Evolutionary conservation across 768 basidiomycete genomes (phyloP), one percentile per base, ranked within the genome.

Genomic region (Lentinula boryana): DNA sequence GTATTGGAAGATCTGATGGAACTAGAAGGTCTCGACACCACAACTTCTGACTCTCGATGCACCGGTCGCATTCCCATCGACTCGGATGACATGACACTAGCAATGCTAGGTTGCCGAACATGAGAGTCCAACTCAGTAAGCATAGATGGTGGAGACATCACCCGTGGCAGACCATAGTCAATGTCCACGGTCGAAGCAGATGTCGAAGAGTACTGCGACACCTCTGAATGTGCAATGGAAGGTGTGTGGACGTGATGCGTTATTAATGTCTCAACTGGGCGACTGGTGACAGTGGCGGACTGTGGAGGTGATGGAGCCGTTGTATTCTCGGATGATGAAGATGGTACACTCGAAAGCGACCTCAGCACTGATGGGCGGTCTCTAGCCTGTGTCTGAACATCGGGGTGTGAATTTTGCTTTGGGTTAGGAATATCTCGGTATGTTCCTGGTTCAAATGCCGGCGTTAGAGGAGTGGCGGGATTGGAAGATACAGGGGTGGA

Each of bases 321-420:
- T 23, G 12, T 8, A n/a, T 5, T 40, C 18, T 40, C 38, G 4
- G 40, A 31, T 41, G 18, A 6, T 2, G 55, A 27, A 13, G n/a
- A 15, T 32, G 13, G 27, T 4, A 21, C 27, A 31, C 12, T 35
- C 4, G 27, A 16, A 40, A 36, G 23, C 12, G 55, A 27, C n/a
- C 27, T 56, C 18, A 40, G 43, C 36, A 43, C 16, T 9, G 38
- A 3, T 16, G 32, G 13, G 12, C 40, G 55, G 3, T 54, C 53
- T 38, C 16, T 33, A 38, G 15, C 50, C n/a, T 41, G 66, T 36
- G n/a, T 67, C 66, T 13, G 71, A 65, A 5, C 68, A 53, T 36
- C 66, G 66, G 23, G 64, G 60, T 15, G 69, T 70, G 0, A 71
- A 68, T 5, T 68, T 68, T 4, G 72, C 68, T 4, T 69, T 35